phyloP scores from a whole-genome alignment of 140 eudicot species.

The Flaveria floridana region DNA sequence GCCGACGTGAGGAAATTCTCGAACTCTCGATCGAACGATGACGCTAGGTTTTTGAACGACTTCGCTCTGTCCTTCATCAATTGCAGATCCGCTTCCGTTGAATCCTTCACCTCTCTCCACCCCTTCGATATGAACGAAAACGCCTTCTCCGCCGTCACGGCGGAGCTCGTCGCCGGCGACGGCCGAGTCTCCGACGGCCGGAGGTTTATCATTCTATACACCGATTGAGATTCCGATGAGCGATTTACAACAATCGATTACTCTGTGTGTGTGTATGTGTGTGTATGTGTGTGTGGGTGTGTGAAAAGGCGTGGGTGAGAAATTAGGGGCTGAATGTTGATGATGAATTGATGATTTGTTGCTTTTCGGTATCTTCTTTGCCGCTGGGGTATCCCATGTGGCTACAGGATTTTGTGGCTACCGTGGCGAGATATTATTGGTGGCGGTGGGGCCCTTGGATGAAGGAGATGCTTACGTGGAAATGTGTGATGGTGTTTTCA shows the following conservation, averaged over 20 bases:
- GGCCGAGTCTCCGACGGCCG: constrained; percentile 51
- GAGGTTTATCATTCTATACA: constrained; percentile 40
- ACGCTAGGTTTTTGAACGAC: constrained; percentile 68
- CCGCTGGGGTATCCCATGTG: neutral
- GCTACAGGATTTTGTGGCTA: neutral
- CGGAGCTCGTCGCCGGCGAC: constrained; percentile 43
- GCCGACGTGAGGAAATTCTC: constrained; percentile 84
- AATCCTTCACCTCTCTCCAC: constrained; percentile 82
- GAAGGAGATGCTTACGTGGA: constrained; percentile 17
- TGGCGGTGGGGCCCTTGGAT: neutral
- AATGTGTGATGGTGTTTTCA: neutral
- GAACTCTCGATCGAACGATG: constrained; percentile 62
- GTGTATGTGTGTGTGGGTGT: neutral
- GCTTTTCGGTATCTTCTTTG: neutral
- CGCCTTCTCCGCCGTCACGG: constrained; percentile 80
- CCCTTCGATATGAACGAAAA: constrained; percentile 76
- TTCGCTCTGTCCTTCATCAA: constrained; percentile 77
- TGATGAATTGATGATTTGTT: constrained; percentile 18
- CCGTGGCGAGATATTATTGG: neutral
- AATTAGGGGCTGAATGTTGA: constrained; percentile 8
- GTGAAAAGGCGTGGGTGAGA: constrained; percentile 17
- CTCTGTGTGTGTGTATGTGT: neutral
- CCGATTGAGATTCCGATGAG: neutral
- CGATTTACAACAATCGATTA: neutral
- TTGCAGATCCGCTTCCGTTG: constrained; percentile 89